Base-by-base conservation (phyloP, 106 monocot genomes). In the Dioscorea dumetorum region DNA sequence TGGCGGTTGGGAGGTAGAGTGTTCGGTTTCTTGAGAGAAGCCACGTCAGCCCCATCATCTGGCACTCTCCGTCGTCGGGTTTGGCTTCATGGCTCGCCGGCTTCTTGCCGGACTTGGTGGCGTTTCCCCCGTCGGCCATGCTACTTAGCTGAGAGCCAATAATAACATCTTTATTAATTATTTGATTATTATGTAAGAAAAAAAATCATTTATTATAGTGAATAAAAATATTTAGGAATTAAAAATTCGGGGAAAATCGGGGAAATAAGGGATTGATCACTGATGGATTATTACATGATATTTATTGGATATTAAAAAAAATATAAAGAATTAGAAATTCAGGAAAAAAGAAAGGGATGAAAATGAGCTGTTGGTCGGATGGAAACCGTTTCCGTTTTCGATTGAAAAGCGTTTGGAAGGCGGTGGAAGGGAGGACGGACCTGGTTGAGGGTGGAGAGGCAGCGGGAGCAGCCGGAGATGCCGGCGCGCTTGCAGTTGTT, bases 31-130 rank as follows among this genome's bases (percentile, higher is more conserved):
- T 74, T 20, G 79, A 67, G 22, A 95, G 83, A 15, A 95, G 86
- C 95, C 95, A 95, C 49, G 88, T 91, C 69, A 95, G 31, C 7
- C 91, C 95, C 95, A 91, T 83, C 18, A 91, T 73, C 72, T 95
- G 79, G 83, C 95, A 95, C 33, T 93, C 85, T 18, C 83, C 67
- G 22, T 74, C 65, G 33, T 63, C 65, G 19, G 28, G 41, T 5
- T 41, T 41, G 9, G 41, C 41, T 10, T 6, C 6, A 10, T 41
- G 41, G 41, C 10, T 41, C 41, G 9, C 41, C 41, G 41, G 41
- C 41, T 41, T 41, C 41, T 41, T 10, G 41, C 41, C 41, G 41
- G 41, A 6, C 41, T 41, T 41, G 54, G 52, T 56, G 0, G 12
- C 58, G 24, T 62, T 70, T 15, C 52, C 76, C 58, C 68, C 73